These are phyloP conservation scores for Mycena amicta DNA, from an alignment of 768 basidiomycete genomes.

Conservation along the genomic window DNA sequence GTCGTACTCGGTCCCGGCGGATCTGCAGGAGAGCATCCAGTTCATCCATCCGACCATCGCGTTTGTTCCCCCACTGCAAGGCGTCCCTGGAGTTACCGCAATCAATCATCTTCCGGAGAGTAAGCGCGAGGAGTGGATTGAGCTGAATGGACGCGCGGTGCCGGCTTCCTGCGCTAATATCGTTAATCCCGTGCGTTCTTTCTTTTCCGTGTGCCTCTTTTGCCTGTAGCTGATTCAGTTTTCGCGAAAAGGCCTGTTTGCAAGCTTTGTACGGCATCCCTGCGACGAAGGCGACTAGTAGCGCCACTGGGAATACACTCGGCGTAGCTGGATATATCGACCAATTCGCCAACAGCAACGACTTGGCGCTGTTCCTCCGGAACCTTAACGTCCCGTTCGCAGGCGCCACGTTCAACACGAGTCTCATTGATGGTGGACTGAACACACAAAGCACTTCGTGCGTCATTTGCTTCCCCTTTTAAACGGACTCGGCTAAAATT, in stretches of 20 bases:
- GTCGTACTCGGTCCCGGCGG: conserved; percentile 49
- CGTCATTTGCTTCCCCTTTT: conserved; percentile 27
- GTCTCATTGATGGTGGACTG: conserved; percentile 25
- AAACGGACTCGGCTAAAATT: not conserved
- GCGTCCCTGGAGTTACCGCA: not conserved
- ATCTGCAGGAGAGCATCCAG: conserved; percentile 44
- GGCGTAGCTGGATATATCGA: conserved; percentile 34
- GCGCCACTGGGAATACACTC: conserved; percentile 26
- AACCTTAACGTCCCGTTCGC: conserved; percentile 11
- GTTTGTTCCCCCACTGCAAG: conserved; percentile 9
- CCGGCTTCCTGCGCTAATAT: conserved; percentile 7
- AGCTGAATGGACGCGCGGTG: not conserved
- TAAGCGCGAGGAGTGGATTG: not conserved
- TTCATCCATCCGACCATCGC: conserved; percentile 43
- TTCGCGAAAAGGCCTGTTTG: conserved; percentile 6
- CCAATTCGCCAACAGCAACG: conserved; percentile 33
- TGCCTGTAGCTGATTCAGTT: not conserved
- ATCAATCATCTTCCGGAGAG: not conserved
- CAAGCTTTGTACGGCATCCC: conserved; percentile 12
- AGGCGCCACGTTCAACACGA: conserved; percentile 20
- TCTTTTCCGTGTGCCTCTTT: not conserved
- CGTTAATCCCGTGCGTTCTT: conserved; percentile 2
- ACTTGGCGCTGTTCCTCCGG: conserved; percentile 22
- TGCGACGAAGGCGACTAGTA: conserved; percentile 3
- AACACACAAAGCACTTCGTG: conserved; percentile 31